Evolutionary conservation across 2,329 filamentous ascomycete genomes (phyloP).

Genomic region (Lojkania enalia): DNA sequence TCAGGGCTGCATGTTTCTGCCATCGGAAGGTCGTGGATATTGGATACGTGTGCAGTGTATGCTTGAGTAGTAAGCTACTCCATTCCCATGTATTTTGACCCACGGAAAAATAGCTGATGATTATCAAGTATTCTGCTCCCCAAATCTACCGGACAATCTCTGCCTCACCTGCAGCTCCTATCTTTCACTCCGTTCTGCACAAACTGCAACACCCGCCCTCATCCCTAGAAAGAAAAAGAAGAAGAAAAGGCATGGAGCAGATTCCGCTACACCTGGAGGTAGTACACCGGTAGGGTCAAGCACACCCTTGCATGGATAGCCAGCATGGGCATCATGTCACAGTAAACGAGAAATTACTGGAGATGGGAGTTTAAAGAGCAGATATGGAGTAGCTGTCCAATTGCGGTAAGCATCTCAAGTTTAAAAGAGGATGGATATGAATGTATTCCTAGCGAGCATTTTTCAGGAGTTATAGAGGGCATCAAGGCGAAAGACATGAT

Average conservation of each 20-base stretch:
- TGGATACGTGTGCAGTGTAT: constrained; percentile 95
- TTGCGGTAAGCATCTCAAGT: no score
- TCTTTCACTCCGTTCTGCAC: constrained; percentile 40
- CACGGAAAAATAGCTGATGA: not conserved
- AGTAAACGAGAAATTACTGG: no score
- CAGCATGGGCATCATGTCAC: not conserved
- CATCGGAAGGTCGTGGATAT: constrained; percentile 88
- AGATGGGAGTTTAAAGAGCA: no score
- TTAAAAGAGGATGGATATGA: no score
- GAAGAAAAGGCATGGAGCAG: constrained; percentile 38
- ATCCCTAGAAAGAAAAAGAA: constrained; percentile 46
- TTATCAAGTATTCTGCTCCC: constrained; percentile 41
- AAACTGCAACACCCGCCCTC: constrained; percentile 39
- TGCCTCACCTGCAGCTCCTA: constrained; percentile 46
- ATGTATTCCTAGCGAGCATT: no score
- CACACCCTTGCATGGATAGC: constrained; percentile 40
- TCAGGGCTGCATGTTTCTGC: constrained; percentile 97
- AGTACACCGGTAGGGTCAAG: constrained; percentile 37
- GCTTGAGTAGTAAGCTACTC: constrained; percentile 72
- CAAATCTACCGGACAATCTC: constrained; percentile 37
- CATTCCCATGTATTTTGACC: not conserved
- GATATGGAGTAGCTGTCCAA: no score
- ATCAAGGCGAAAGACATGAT: no score
- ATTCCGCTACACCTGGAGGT: constrained; percentile 39
- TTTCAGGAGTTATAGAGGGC: no score